Percentiles rank a stretch among this genome's conserved stretches.
Evolutionary conservation across 805 yeast species (phyloP).

Genomic region (Barnettozyma wickerhamii): DNA sequence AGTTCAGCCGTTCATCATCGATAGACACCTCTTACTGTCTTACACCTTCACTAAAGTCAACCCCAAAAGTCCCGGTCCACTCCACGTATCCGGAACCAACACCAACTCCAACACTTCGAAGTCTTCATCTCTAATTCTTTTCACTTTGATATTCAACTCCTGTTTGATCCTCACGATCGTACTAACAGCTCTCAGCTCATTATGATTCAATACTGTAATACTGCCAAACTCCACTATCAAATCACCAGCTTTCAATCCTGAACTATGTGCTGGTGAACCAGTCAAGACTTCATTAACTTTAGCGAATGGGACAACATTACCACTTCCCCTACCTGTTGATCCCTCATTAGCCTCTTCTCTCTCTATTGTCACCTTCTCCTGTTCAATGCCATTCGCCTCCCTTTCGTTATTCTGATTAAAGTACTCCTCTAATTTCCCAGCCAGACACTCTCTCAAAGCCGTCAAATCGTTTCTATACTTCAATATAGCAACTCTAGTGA

Average conservation of each 20-base stretch:
- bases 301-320: constrained; percentile 39
- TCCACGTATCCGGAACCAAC: neutral
- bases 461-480: constrained; percentile 67
- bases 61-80: neutral
- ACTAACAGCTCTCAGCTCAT: constrained; percentile 30
- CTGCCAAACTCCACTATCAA: constrained; percentile 38
- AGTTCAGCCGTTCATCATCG: neutral
- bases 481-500: constrained; percentile 58
- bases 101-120: neutral
- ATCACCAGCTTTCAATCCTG: constrained; percentile 56
- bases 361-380: too few relatives aligned
- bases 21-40: too few relatives aligned
- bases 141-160: neutral
- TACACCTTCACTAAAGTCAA: neutral
- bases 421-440: constrained; percentile 41
- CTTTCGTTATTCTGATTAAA: constrained; percentile 23
- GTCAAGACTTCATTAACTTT: constrained; percentile 18
- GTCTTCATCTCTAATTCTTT: neutral
- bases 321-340: neutral
- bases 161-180: neutral
- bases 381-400: too few relatives aligned
- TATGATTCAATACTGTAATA: constrained; percentile 53
- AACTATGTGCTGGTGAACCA: constrained; percentile 46
- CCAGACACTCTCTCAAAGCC: constrained; percentile 42
- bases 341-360: too few relatives aligned